Percentiles rank a stretch among this genome's conserved stretches.
These are phyloP conservation scores for Phytophthora pluvialis DNA, from an alignment of 352 stramenopile genomes.

Conservation along the genomic window DNA sequence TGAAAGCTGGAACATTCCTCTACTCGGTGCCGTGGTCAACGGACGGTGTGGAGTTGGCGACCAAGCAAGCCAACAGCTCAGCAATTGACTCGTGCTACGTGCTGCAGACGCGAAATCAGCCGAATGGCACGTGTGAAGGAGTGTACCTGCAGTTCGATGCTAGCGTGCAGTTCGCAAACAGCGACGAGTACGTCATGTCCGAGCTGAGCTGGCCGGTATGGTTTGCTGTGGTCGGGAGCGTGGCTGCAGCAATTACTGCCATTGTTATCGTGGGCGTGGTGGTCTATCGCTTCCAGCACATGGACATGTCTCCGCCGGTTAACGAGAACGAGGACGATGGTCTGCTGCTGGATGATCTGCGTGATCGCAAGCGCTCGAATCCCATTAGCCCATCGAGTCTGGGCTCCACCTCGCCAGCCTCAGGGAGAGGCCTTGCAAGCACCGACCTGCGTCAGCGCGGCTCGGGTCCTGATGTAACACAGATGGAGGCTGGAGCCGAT, in stretches of 20 bases:
- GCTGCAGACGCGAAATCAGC: conserved; percentile 77
- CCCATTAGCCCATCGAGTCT: conserved; percentile 22
- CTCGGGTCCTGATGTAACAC: conserved; percentile 17
- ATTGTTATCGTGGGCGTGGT: conserved; percentile 57
- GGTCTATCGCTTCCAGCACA: conserved; percentile 51
- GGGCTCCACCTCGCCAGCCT: conserved; percentile 23
- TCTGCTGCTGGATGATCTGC: conserved; percentile 43
- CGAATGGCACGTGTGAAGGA: conserved; percentile 61
- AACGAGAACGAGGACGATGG: conserved; percentile 37
- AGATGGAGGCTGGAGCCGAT: conserved; percentile 30
- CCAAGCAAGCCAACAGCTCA: conserved; percentile 42
- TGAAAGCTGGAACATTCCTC: conserved; percentile 72
- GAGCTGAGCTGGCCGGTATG: conserved; percentile 59
- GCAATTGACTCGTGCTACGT: conserved; percentile 65
- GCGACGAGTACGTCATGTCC: conserved; percentile 65
- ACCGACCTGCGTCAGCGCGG: conserved; percentile 39
- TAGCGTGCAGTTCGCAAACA: conserved; percentile 58
- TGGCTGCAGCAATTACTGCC: conserved; percentile 54
- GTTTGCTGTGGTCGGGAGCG: conserved; percentile 62
- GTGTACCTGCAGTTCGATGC: conserved; percentile 76
- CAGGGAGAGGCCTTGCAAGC: conserved; percentile 6
- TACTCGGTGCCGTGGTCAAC: conserved; percentile 49
- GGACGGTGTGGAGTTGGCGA: conserved; percentile 25
- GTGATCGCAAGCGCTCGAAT: conserved; percentile 13
- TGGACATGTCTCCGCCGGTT: conserved; percentile 21